Conservation (phyloP, 2,329 filamentous ascomycete species). For the Sclerotinia sclerotiorum region DNA sequence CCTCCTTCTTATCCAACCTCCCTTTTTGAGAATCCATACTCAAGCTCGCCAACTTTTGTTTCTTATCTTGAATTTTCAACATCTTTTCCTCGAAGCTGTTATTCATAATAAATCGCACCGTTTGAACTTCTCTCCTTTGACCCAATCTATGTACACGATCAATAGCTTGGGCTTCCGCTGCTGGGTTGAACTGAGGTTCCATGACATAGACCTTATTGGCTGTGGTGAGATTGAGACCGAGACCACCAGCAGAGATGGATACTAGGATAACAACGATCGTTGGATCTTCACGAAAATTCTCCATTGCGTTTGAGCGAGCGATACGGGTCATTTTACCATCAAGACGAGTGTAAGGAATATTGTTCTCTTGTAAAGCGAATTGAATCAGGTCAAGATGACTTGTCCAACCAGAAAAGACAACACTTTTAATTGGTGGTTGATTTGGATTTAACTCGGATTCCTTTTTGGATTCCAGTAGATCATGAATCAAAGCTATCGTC, state of each 20-base stretch:
- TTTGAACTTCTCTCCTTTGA: slow-evolving; percentile 85
- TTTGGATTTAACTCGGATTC: slow-evolving; percentile 59
- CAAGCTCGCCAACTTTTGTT: slow-evolving; percentile 84
- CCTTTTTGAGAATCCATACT: slow-evolving; percentile 64
- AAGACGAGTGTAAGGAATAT: slow-evolving; percentile 74
- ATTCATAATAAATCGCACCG: slow-evolving; percentile 85
- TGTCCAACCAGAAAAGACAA: slow-evolving; percentile 97
- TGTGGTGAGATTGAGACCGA: slow-evolving; percentile 86
- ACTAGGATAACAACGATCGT: slow-evolving; percentile 79
- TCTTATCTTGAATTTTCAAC: slow-evolving; percentile 84
- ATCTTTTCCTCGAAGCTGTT: slow-evolving; percentile 94
- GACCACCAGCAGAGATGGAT: slow-evolving; percentile 86
- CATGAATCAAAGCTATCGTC: slow-evolving; percentile 76
- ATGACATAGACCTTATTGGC: slow-evolving; percentile 91
- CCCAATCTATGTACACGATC: slow-evolving; percentile 91
- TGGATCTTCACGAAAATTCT: slow-evolving; percentile 71
- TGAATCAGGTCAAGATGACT: slow-evolving; percentile 91
- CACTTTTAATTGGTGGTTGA: slow-evolving; percentile 77
- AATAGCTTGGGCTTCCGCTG: slow-evolving; percentile 88
- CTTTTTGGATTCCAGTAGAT: slow-evolving; percentile 64
- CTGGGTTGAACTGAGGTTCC: slow-evolving; percentile 98
- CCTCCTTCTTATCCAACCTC: slow-evolving; percentile 40
- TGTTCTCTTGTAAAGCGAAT: slow-evolving; percentile 67
- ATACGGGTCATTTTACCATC: slow-evolving; percentile 84
- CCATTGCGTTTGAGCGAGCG: slow-evolving; percentile 72